Percentiles rank a stretch among this genome's conserved stretches.
Conservation (phyloP, 371 early-diverging fungal species). For the Mortierella sp. region DNA sequence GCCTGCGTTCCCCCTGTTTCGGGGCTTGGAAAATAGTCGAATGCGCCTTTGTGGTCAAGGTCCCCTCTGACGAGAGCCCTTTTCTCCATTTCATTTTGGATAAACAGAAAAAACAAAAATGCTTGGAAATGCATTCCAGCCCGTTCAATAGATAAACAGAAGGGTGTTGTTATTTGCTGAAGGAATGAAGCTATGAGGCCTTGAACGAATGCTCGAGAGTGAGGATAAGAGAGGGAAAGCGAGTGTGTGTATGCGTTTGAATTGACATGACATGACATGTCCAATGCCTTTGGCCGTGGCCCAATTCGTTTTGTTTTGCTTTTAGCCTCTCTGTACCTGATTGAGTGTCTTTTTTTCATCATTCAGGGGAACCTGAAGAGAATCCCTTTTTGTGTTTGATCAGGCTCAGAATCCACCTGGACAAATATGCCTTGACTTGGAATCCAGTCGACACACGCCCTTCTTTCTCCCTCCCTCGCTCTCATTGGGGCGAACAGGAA, state of each 20-base stretch:
- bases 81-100: neutral
- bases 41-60: neutral
- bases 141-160: neutral
- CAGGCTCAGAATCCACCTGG: neutral
- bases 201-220: neutral
- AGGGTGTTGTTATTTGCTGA: no score
- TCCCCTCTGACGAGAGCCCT: neutral
- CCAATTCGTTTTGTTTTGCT: no score
- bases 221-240: no score
- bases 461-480: neutral
- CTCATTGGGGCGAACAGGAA: neutral
- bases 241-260: no score
- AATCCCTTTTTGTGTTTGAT: neutral
- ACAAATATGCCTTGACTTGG: neutral
- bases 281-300: no score
- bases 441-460: neutral
- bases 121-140: neutral
- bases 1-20: no score
- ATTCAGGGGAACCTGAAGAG: no score
- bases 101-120: slow-evolving; percentile 5
- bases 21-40: no score
- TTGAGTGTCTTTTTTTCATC: no score
- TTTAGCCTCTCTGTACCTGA: no score
- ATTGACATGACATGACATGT: no score
- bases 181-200: neutral